Evolutionary conservation across 345 rosid genomes (phyloP).

Genomic region (Eucalyptus lansdowneana): DNA sequence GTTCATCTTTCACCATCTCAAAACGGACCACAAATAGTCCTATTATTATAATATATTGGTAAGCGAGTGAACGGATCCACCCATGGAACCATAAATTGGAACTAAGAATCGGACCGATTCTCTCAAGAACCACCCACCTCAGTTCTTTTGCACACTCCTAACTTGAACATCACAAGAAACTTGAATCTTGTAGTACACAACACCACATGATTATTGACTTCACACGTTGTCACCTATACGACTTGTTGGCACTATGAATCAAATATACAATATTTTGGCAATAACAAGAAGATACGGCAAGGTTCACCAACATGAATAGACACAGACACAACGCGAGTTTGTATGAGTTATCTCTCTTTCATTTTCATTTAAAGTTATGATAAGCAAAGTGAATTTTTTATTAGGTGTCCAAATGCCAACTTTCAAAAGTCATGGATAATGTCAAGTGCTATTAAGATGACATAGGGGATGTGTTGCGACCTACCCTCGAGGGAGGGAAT

Average conservation of each 20-base stretch:
- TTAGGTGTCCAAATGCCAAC: neutral
- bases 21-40: constrained; percentile 13
- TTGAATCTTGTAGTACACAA: neutral
- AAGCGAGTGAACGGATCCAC: no score
- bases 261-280: neutral
- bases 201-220: neutral
- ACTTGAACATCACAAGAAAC: neutral
- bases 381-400: neutral
- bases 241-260: neutral
- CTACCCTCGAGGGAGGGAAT: no score
- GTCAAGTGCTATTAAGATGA: neutral
- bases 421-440: neutral
- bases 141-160: no score
- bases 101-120: no score
- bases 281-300: neutral
- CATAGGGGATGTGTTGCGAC: neutral
- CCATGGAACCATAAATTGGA: no score
- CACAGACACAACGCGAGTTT: neutral
- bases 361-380: neutral
- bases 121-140: no score
- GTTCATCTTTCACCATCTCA: constrained; percentile 27
- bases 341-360: neutral
- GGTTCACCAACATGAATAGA: neutral
- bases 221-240: neutral
- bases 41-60: no score